Conservation (phyloP, 2,329 filamentous ascomycete genomes). For the Pseudovirgaria hyperparasitica region DNA sequence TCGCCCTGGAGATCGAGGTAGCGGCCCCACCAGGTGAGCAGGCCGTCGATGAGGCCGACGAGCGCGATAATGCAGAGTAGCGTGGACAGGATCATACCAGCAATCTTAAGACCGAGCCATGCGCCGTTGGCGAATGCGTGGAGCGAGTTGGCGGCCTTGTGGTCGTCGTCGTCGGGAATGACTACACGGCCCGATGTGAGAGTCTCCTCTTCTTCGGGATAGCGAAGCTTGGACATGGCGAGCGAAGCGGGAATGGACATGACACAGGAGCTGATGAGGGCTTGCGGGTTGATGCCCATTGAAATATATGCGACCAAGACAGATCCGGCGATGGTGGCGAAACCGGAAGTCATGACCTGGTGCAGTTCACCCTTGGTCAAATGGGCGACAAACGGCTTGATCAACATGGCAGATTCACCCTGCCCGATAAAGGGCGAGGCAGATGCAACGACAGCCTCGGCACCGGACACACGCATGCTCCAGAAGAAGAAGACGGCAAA, state of each 20-base stretch:
- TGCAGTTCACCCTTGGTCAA: slow-evolving; percentile 81
- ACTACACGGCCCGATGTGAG: slow-evolving; percentile 71
- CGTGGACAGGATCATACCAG: slow-evolving; percentile 66
- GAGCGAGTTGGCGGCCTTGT: slow-evolving; percentile 65
- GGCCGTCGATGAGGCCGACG: slow-evolving; percentile 59
- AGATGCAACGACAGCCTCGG: slow-evolving; percentile 85
- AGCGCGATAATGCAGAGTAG: slow-evolving; percentile 76
- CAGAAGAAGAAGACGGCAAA: slow-evolving; percentile 89
- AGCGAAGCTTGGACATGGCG: slow-evolving; percentile 79
- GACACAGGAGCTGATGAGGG: slow-evolving; percentile 79
- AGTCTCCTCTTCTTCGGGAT: slow-evolving; percentile 76
- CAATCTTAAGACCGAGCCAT: slow-evolving; percentile 78
- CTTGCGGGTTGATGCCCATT: slow-evolving; percentile 73
- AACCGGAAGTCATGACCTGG: slow-evolving; percentile 85
- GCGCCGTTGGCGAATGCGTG: slow-evolving; percentile 78
- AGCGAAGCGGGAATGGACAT: slow-evolving; percentile 92
- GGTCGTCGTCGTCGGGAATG: slow-evolving; percentile 65
- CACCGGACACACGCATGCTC: slow-evolving; percentile 73
- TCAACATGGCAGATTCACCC: slow-evolving; percentile 86
- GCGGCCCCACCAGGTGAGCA: slow-evolving; percentile 72
- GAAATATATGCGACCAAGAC: slow-evolving; percentile 74
- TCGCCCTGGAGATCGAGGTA: slow-evolving; percentile 60
- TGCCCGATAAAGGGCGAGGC: slow-evolving; percentile 91
- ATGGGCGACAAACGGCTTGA: slow-evolving; percentile 74
- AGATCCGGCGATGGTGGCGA: slow-evolving; percentile 82